Percentiles rank a stretch among this genome's conserved stretches.
Evolutionary conservation across 768 basidiomycete genomes (phyloP).

Genomic region (Panus rudis): DNA sequence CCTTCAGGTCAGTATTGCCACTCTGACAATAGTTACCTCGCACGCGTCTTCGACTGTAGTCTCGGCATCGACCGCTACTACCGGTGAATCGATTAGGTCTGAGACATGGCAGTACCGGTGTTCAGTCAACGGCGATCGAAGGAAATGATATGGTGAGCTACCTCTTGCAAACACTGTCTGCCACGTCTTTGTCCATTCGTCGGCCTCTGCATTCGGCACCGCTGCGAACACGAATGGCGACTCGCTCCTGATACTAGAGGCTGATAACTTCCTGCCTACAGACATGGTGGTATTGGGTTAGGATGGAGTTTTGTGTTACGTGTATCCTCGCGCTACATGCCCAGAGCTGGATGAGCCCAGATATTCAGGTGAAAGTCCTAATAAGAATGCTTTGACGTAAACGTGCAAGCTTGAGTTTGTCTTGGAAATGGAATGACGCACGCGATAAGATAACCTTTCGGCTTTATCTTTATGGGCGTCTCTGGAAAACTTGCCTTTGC

Average conservation of each 20-base stretch:
- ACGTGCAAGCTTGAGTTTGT: too few species aligned
- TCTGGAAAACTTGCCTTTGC: too few species aligned
- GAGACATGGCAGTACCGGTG: neutral
- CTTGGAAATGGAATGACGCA: too few species aligned
- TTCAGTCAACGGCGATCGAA: neutral
- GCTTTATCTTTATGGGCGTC: too few species aligned
- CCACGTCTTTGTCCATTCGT: slow-evolving; percentile 58
- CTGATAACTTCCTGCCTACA: slow-evolving; percentile 24
- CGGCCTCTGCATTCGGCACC: slow-evolving; percentile 31
- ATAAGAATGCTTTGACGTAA: too few species aligned
- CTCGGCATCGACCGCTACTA: slow-evolving; percentile 62
- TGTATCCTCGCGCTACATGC: too few species aligned
- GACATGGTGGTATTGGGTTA: too few species aligned
- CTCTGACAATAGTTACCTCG: slow-evolving; percentile 41
- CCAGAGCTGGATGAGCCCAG: too few species aligned
- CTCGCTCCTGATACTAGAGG: slow-evolving; percentile 22
- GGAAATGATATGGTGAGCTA: slow-evolving; percentile 21
- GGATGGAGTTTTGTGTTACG: too few species aligned
- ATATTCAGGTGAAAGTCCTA: too few species aligned
- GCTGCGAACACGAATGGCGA: slow-evolving; percentile 19
- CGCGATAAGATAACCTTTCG: too few species aligned
- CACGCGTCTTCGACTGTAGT: slow-evolving; percentile 78
- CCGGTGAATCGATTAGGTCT: slow-evolving; percentile 68
- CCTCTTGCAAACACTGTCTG: slow-evolving; percentile 49
- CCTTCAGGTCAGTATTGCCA: neutral